Evolutionary conservation across 1,139 yeast species (phyloP), one percentile per base, ranked within the genome.

Genomic region (Zhuliangozyma blackwelliae): DNA sequence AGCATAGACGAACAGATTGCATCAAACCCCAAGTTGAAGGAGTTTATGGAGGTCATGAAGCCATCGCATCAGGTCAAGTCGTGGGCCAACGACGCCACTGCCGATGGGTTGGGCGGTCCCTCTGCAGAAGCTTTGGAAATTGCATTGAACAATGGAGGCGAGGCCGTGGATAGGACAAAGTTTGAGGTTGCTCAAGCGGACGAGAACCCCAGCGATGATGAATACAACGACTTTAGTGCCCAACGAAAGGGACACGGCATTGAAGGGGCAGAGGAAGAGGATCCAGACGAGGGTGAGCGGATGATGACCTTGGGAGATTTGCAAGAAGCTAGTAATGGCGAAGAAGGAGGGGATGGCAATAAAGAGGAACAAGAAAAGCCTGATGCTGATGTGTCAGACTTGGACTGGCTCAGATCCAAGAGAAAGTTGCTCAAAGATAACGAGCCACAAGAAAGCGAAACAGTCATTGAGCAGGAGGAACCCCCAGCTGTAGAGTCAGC

Each of bases 341-440:
- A 16, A 3, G 16, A 16, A 4, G 16, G 4, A 16, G 16, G 16
- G 16, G 16, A 16, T 3, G 16, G 16, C 4, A 42, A 48, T 12
- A 41, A 40, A 31, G 46, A 44, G 9, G 49, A 37, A 3, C 41
- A 40, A 11, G 54, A 48, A n/a, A 53, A 51, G 10, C 52, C 46
- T 5, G 59, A 51, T 13, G 52, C 23, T 3, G 66, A 60, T 21
- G 71, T 87, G 8, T 73, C 94, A 11, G 97, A 90, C 64, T 63
- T 86, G 40, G 96, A 90, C 44, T 90, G 98, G 98, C 72, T 92
- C 44, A 80, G 79, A 50, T 76, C 76, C 51, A 79, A 88, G 57
- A 75, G 95, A 58, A 78, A 75, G 16, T 77, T 95, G 54, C 86
- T 89, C 54, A 77, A 68, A 43, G 89, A 80, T 38, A 68, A 60